These are phyloP conservation scores for Excoecaria cochinchinensis DNA, from an alignment of 345 rosid genomes.

Conservation along the genomic window DNA sequence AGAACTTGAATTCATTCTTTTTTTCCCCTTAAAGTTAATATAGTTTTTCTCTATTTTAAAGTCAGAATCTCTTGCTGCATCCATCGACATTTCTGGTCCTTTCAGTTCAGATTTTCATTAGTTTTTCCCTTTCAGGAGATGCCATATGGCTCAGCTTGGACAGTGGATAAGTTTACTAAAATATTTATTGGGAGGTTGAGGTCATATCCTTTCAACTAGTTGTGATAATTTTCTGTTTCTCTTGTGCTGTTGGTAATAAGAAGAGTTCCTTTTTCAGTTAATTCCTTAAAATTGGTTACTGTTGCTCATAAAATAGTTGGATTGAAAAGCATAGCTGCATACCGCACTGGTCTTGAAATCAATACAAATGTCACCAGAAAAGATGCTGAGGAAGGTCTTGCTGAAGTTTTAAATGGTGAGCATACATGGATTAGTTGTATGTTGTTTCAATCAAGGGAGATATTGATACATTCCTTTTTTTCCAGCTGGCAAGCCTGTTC, in stretches of 20 bases:
- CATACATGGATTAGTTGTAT: conserved; percentile 14
- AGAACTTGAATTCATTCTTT: background rate
- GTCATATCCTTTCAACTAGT: conserved; percentile 77
- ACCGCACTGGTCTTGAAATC: conserved; percentile 84
- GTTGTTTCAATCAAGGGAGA: conserved; percentile 9
- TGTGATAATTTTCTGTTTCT: conserved; percentile 11
- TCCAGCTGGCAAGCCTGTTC: conserved; percentile 72
- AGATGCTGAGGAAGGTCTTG: conserved; percentile 77
- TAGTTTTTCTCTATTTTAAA: background rate
- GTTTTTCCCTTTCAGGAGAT: conserved; percentile 40
- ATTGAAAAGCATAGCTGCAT: conserved; percentile 88
- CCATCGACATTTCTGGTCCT: background rate
- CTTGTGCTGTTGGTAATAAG: conserved; percentile 1
- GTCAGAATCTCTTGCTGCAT: background rate
- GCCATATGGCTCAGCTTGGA: conserved; percentile 57
- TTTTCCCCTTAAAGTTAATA: background rate
- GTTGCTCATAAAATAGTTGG: conserved; percentile 59
- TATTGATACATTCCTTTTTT: conserved; percentile 32
- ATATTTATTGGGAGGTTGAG: conserved; percentile 48
- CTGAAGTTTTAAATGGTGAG: conserved; percentile 57
- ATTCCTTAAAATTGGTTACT: conserved; percentile 54
- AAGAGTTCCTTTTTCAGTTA: conserved; percentile 20
- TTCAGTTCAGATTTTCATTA: background rate
- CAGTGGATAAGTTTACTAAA: conserved; percentile 57
- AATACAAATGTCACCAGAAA: conserved; percentile 49